Conservation (phyloP, 371 early-diverging fungal genomes). For the Syncephalastrum racemosum region DNA sequence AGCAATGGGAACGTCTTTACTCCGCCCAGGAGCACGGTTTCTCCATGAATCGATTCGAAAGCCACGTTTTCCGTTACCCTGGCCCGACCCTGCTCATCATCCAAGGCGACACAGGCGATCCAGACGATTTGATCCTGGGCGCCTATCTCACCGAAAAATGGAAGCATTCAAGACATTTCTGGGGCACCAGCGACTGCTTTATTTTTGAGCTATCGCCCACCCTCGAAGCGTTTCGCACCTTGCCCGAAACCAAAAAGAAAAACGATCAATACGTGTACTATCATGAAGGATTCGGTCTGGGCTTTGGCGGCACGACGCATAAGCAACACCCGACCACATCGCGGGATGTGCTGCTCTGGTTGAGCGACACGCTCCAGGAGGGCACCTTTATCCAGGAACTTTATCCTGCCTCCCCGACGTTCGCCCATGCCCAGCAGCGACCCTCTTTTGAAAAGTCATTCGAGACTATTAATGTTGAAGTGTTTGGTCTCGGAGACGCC, state of each 20-base stretch:
- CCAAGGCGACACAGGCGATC: slow-evolving; percentile 19
- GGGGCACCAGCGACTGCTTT: slow-evolving; percentile 53
- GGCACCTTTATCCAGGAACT: slow-evolving; percentile 47
- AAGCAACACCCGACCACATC: slow-evolving; percentile 6
- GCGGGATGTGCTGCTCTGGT: slow-evolving; percentile 21
- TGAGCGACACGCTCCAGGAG: slow-evolving; percentile 51
- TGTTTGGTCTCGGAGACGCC: slow-evolving; percentile 57
- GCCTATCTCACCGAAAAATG: slow-evolving; percentile 60
- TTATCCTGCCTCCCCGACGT: slow-evolving; percentile 36
- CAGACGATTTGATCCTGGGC: slow-evolving; percentile 33
- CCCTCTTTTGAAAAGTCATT: slow-evolving; percentile 27
- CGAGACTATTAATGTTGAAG: slow-evolving; percentile 59
- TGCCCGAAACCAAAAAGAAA: no score
- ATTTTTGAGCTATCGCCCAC: slow-evolving; percentile 58
- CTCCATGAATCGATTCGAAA: slow-evolving; percentile 67
- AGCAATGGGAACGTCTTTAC: slow-evolving; percentile 51
- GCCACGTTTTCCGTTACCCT: slow-evolving; percentile 64
- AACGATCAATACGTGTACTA: slow-evolving; percentile 52
- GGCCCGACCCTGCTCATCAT: slow-evolving; percentile 61
- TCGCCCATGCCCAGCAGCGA: slow-evolving; percentile 15
- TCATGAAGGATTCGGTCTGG: slow-evolving; percentile 57
- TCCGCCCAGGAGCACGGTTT: slow-evolving; percentile 58
- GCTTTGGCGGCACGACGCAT: slow-evolving; percentile 48
- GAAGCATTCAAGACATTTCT: slow-evolving; percentile 52
- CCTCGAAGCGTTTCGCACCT: slow-evolving; percentile 46